A percentile compares a stretch with the other conserved stretches of the same genome.
Conservation (phyloP, 305 asterid genomes). For the Coffea humblotiana region DNA sequence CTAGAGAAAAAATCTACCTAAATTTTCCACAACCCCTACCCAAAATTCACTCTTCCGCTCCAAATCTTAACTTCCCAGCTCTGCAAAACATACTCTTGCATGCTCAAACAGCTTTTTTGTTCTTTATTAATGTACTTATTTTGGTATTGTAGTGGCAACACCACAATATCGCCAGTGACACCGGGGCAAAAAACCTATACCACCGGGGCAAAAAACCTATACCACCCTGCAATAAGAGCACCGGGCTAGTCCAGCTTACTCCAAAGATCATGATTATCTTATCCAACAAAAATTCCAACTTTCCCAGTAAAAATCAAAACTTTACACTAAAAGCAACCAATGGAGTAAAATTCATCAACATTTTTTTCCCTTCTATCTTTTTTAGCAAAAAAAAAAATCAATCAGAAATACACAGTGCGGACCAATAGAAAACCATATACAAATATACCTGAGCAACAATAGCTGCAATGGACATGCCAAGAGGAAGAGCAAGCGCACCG, state of each 20-base stretch:
- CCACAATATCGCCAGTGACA: no score
- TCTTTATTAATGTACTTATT: no score
- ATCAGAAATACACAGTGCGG: background rate
- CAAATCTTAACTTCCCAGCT: background rate
- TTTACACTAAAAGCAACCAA: conserved; percentile 12
- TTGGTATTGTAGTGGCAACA: no score
- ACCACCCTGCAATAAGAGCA: no score
- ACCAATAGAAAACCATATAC: background rate
- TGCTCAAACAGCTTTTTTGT: background rate
- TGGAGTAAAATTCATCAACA: conserved; percentile 9
- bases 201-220: no score
- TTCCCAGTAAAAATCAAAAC: conserved; percentile 18
- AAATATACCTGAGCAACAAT: conserved; percentile 65
- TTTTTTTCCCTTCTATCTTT: background rate
- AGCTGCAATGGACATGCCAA: conserved; percentile 91
- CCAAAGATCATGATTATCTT: no score
- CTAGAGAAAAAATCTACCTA: background rate
- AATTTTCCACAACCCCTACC: background rate
- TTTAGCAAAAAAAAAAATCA: background rate
- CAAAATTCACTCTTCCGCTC: background rate
- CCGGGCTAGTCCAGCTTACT: no score
- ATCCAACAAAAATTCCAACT: background rate
- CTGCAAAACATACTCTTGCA: no score
- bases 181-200: no score
- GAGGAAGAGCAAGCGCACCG: conserved; percentile 75